Conservation (phyloP, 2,329 filamentous ascomycete genomes). For the Xylaria digitata region DNA sequence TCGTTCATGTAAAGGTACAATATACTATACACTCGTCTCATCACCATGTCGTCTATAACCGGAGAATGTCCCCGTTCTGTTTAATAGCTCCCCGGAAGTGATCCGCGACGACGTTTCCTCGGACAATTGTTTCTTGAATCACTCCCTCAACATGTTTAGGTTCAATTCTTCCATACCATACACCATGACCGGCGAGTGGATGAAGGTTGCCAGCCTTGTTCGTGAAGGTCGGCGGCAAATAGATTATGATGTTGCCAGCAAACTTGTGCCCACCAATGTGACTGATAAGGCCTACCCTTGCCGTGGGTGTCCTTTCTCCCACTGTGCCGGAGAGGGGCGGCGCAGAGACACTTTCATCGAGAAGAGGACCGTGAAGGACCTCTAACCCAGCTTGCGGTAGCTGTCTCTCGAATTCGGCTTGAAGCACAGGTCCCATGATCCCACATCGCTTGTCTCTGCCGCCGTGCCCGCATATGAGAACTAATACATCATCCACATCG, state of each 20-base stretch:
- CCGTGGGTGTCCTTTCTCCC: conserved; percentile 53
- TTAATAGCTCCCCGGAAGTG: conserved; percentile 78
- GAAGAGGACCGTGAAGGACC: conserved; percentile 60
- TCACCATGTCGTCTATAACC: conserved; percentile 52
- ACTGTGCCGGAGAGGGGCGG: conserved; percentile 43
- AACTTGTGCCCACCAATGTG: conserved; percentile 89
- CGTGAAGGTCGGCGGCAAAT: conserved; percentile 70
- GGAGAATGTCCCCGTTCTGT: conserved; percentile 63
- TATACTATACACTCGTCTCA: conserved; percentile 7
- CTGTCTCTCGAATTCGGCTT: conserved; percentile 74
- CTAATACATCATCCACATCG: conserved; percentile 73
- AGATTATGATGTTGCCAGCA: conserved; percentile 85
- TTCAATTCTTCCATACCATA: conserved; percentile 86
- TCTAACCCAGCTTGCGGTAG: conserved; percentile 62
- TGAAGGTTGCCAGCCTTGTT: conserved; percentile 59
- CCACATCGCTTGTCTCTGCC: conserved; percentile 86
- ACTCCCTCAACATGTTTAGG: conserved; percentile 81
- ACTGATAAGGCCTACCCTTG: conserved; percentile 76
- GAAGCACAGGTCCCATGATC: conserved; percentile 78
- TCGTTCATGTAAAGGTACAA: conserved; percentile 1
- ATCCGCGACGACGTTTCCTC: conserved; percentile 75
- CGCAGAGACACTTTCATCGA: conserved; percentile 51
- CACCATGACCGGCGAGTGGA: conserved; percentile 74
- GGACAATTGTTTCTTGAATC: conserved; percentile 74
- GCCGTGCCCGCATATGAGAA: conserved; percentile 90